phyloP scores from a whole-genome alignment of 805 yeast genomes.

The Sporopachydermia quercuum region DNA sequence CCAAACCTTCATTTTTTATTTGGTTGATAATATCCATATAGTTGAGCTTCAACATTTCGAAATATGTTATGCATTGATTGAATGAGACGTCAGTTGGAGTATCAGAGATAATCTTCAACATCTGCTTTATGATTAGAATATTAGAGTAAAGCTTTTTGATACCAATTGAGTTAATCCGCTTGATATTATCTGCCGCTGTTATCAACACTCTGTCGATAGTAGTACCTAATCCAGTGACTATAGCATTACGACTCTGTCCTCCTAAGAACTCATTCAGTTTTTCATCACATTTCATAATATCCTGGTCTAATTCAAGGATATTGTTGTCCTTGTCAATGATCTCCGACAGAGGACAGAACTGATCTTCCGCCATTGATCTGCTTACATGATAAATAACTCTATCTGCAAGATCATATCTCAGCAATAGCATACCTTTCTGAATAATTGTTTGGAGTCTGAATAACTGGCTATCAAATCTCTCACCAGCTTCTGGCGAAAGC shows the following conservation, averaged over 20 bases:
- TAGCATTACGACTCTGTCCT: slow-evolving; percentile 15
- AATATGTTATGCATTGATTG: slow-evolving; percentile 36
- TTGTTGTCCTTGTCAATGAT: slow-evolving; percentile 46
- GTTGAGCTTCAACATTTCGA: slow-evolving; percentile 35
- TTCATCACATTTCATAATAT: slow-evolving; percentile 31
- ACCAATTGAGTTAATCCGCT: slow-evolving; percentile 40
- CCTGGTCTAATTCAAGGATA: slow-evolving; percentile 36
- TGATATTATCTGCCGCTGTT: slow-evolving; percentile 33
- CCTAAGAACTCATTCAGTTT: slow-evolving; percentile 21
- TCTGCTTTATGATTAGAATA: slow-evolving; percentile 52
- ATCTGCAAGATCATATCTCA: slow-evolving; percentile 43
- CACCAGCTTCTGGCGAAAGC: slow-evolving; percentile 8
- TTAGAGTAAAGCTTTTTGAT: slow-evolving; percentile 43
- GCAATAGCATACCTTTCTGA: slow-evolving; percentile 21
- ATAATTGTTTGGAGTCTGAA: slow-evolving; percentile 13
- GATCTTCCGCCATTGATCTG: slow-evolving; percentile 30
- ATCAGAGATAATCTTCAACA: slow-evolving; percentile 41
- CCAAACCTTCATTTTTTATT: slow-evolving; percentile 19
- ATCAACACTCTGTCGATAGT: slow-evolving; percentile 39
- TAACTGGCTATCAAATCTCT: slow-evolving; percentile 12
- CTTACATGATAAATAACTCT: slow-evolving; percentile 37
- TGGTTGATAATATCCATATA: slow-evolving; percentile 32
- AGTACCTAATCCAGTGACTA: slow-evolving; percentile 34
- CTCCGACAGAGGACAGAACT: slow-evolving; percentile 36
- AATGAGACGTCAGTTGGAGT: slow-evolving; percentile 41